A percentile compares a stretch with the other conserved stretches of the same genome.
These are phyloP conservation scores for Cladosporium sp. DNA, from an alignment of 2,329 filamentous ascomycete genomes.

Conservation along the genomic window DNA sequence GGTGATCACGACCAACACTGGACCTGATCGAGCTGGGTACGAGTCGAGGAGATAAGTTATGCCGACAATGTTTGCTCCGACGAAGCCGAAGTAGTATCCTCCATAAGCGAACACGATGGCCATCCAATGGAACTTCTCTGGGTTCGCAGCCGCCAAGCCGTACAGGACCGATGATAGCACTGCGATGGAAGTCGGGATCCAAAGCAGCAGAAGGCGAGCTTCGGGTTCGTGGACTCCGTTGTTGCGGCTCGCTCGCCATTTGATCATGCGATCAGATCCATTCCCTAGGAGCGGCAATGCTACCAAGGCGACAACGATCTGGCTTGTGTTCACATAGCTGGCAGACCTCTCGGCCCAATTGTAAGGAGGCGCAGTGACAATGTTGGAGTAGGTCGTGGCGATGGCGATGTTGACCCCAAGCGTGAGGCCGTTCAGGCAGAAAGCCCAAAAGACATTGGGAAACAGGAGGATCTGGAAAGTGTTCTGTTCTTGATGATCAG, in stretches of 20 bases:
- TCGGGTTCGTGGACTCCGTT: conserved; percentile 40
- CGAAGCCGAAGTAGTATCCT: conserved; percentile 31
- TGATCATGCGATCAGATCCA: conserved; percentile 35
- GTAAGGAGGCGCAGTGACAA: conserved; percentile 33
- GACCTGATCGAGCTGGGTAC: conserved; percentile 38
- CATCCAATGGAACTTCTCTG: conserved; percentile 22
- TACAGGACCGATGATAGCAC: conserved; percentile 35
- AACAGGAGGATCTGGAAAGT: conserved; percentile 27
- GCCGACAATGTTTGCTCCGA: conserved; percentile 40
- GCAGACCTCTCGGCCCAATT: conserved; percentile 28
- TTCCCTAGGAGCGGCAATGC: conserved; percentile 36
- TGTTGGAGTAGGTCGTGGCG: conserved; percentile 36
- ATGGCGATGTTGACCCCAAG: conserved; percentile 40
- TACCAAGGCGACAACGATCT: conserved; percentile 35
- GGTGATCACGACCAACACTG: conserved; percentile 41
- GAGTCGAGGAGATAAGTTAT: conserved; percentile 42
- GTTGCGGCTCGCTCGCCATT: conserved; percentile 31
- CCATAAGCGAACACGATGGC: conserved; percentile 19
- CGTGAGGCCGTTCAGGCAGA: conserved; percentile 35
- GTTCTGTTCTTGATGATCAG: conserved; percentile 6
- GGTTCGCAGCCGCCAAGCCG: conserved; percentile 24
- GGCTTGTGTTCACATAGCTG: conserved; percentile 35
- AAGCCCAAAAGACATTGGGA: conserved; percentile 39
- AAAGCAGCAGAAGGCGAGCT: conserved; percentile 31
- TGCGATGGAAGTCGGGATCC: conserved; percentile 35